These are phyloP conservation scores for Dendrocalamus sinicus DNA, from an alignment of 176 grass and related monocot species.

Conservation along the genomic window DNA sequence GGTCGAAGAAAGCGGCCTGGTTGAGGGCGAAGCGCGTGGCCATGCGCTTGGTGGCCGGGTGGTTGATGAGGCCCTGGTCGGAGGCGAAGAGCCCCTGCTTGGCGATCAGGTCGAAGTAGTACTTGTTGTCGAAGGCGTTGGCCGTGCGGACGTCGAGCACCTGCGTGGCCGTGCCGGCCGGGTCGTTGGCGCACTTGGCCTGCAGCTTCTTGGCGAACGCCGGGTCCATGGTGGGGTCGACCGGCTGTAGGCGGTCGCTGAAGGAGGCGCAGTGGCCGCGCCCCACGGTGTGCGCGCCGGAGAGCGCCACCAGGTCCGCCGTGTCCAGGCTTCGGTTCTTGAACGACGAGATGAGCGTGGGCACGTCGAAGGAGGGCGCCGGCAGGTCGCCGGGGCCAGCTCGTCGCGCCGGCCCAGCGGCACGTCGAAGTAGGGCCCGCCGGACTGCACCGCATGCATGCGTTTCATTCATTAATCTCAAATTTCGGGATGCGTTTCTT, in stretches of 20 bases:
- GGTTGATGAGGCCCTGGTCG: constrained; percentile 46
- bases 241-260: constrained; percentile 29
- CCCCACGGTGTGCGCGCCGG: constrained; percentile 69
- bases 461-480: neutral
- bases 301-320: constrained; percentile 62
- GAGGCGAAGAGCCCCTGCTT: constrained; percentile 50
- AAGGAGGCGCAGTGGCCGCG: constrained; percentile 48
- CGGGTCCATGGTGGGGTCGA: constrained; percentile 32
- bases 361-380: constrained; percentile 5
- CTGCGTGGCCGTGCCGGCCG: neutral
- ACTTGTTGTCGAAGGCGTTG: constrained; percentile 63
- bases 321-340: constrained; percentile 15
- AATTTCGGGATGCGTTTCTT: too few relatives aligned
- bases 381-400: constrained; percentile 38
- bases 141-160: constrained; percentile 44
- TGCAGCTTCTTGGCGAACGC: constrained; percentile 7
- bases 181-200: constrained; percentile 34
- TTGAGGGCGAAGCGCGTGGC: constrained; percentile 42
- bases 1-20: constrained; percentile 49
- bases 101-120: constrained; percentile 53
- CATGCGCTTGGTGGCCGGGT: constrained; percentile 32
- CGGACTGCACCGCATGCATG: neutral
- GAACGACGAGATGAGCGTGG: constrained; percentile 10
- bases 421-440: constrained; percentile 39
- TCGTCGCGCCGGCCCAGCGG: constrained; percentile 52